Conservation (phyloP, 2,329 filamentous ascomycete species). For the Xylariomycetidae sp. region DNA sequence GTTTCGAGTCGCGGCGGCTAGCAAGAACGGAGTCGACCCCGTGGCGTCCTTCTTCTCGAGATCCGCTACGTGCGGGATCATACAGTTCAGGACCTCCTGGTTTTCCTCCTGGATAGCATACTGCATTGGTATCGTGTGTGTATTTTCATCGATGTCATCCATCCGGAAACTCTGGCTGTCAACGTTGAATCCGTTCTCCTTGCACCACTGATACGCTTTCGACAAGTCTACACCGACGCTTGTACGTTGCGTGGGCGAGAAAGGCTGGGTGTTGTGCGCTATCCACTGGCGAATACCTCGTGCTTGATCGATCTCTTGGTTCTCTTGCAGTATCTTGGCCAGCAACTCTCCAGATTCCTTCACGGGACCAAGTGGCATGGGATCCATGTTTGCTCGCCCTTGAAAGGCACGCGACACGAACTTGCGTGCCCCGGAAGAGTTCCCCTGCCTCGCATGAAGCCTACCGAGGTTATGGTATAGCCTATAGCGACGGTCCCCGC, state of each 20-base stretch:
- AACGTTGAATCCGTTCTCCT: conserved; percentile 21
- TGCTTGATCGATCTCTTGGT: conserved; percentile 21
- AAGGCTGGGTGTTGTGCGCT: conserved; percentile 1
- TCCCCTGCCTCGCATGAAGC: conserved; percentile 15
- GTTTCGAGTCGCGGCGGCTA: conserved; percentile 26
- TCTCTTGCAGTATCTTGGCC: conserved; percentile 15
- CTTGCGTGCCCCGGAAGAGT: conserved; percentile 12
- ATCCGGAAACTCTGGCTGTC: conserved; percentile 18
- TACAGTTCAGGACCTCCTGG: conserved; percentile 18
- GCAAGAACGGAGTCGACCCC: conserved; percentile 22
- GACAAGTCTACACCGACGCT: conserved; percentile 6
- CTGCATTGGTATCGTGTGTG: conserved; percentile 20
- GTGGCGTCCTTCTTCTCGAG: conserved; percentile 17
- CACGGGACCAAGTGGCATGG: conserved; percentile 11
- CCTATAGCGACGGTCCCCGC: conserved; percentile 13
- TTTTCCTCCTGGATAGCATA: conserved; percentile 18
- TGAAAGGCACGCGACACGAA: conserved; percentile 19
- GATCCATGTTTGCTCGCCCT: conserved; percentile 12
- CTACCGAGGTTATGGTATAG: conserved; percentile 24
- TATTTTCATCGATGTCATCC: conserved; percentile 13
- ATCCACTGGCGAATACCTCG: conserved; percentile 21
- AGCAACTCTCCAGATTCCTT: conserved; percentile 20
- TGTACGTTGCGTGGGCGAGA: conserved; percentile 3
- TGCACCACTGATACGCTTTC: conserved; percentile 21
- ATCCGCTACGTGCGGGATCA: conserved; percentile 17